Conservation (phyloP, 179 eudicot species). For the Silene noctiflora region DNA sequence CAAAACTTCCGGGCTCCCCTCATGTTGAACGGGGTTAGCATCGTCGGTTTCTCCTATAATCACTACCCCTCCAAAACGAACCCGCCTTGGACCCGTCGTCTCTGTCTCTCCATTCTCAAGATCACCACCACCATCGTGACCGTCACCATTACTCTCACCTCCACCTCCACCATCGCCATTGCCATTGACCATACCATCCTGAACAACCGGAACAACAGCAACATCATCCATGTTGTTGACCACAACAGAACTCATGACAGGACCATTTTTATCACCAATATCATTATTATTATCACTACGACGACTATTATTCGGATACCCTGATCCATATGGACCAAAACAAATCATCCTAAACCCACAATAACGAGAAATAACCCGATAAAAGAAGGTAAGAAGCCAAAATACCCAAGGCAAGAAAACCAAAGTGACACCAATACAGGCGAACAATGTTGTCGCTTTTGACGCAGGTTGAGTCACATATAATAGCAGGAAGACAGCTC, state of each 20-base stretch:
- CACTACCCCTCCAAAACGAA: slow-evolving; percentile 41
- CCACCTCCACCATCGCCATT: background rate
- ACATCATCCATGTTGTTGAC: slow-evolving; percentile 6
- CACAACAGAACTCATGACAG: background rate
- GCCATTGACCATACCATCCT: background rate
- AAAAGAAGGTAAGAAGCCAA: slow-evolving; percentile 40
- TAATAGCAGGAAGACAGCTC: slow-evolving; percentile 39
- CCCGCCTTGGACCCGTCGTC: slow-evolving; percentile 30
- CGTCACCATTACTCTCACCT: background rate
- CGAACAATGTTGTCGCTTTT: slow-evolving; percentile 26
- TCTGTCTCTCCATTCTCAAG: slow-evolving; percentile 6
- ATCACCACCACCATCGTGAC: background rate
- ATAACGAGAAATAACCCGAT: slow-evolving; percentile 40
- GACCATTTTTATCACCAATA: slow-evolving; percentile 2
- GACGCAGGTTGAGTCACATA: slow-evolving; percentile 33
- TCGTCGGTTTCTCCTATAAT: slow-evolving; percentile 32
- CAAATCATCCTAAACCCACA: slow-evolving; percentile 44
- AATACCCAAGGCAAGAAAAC: slow-evolving; percentile 48
- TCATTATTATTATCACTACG: background rate
- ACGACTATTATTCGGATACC: background rate
- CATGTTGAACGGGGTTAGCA: background rate
- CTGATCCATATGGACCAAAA: slow-evolving; percentile 24
- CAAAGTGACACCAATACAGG: slow-evolving; percentile 32
- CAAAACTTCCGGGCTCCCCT: slow-evolving; percentile 20
- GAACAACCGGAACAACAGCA: background rate